Evolutionary conservation across 805 yeast species (phyloP).

Genomic region (Pachysolen tannophilus): DNA sequence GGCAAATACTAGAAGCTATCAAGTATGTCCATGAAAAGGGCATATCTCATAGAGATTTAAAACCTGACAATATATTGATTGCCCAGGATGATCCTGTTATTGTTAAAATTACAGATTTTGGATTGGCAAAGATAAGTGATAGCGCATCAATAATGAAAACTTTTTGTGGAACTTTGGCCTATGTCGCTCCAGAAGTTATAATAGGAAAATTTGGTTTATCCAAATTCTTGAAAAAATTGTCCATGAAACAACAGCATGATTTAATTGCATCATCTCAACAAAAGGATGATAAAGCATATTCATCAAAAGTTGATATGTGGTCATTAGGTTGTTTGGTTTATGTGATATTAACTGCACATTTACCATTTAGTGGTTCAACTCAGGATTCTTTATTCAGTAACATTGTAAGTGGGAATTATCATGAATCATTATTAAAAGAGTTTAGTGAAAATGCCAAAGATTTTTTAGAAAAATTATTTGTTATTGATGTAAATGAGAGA

Average conservation of each 20-base stretch:
- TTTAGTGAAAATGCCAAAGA: conserved; percentile 26
- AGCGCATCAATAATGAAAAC: conserved; percentile 86
- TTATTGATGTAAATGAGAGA: conserved; percentile 68
- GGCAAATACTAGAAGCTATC: conserved; percentile 78
- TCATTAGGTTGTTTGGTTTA: conserved; percentile 91
- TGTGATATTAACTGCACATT: conserved; percentile 85
- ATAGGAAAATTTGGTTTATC: conserved; percentile 43
- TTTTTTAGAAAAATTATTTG: conserved; percentile 63
- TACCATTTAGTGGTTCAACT: conserved; percentile 91
- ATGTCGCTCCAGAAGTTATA: conserved; percentile 91
- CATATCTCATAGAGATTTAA: conserved; percentile 92
- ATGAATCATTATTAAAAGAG: conserved; percentile 63
- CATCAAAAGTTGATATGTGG: conserved; percentile 95
- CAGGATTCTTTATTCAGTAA: conserved; percentile 78
- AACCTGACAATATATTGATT: conserved; percentile 91
- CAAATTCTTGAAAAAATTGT: conserved; percentile 13
- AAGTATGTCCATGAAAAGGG: conserved; percentile 83
- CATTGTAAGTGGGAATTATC: conserved; percentile 72
- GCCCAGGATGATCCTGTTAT: conserved; percentile 85
- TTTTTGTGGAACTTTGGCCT: conserved; percentile 95
- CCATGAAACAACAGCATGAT: too few species aligned
- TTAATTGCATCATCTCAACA: conserved; percentile 11
- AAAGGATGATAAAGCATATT: conserved; percentile 36
- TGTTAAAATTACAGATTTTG: conserved; percentile 94
- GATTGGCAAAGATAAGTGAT: conserved; percentile 85